These are phyloP conservation scores for Ophiostoma sp. DNA, from an alignment of 2,329 filamentous ascomycete species.

Conservation along the genomic window DNA sequence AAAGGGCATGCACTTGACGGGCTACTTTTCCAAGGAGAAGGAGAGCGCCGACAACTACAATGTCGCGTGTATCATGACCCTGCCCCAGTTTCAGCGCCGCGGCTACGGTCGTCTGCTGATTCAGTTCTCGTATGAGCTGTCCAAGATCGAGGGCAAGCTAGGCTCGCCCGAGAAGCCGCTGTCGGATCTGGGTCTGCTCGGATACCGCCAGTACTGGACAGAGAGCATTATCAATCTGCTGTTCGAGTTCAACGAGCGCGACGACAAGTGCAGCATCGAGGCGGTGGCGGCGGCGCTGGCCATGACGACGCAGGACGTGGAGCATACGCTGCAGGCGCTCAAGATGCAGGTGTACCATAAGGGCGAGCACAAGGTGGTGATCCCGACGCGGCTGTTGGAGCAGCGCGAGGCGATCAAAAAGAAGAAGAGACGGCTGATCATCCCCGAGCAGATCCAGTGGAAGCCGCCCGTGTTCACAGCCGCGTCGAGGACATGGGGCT, in stretches of 20 bases:
- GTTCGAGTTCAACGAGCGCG: slow-evolving; percentile 62
- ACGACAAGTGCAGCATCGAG: slow-evolving; percentile 76
- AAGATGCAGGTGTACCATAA: slow-evolving; percentile 96
- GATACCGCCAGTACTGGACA: slow-evolving; percentile 96
- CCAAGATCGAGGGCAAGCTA: slow-evolving; percentile 88
- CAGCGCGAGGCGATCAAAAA: slow-evolving; percentile 73
- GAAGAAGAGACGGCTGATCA: slow-evolving; percentile 72
- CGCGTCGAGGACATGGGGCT: slow-evolving; percentile 88
- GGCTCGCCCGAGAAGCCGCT: slow-evolving; percentile 96
- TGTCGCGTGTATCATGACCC: slow-evolving; percentile 91
- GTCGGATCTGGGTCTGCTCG: slow-evolving; percentile 84
- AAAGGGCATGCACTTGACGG: slow-evolving; percentile 89
- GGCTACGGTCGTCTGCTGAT: slow-evolving; percentile 91
- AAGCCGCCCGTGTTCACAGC: slow-evolving; percentile 94
- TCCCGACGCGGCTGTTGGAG: slow-evolving; percentile 76
- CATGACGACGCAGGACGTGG: slow-evolving; percentile 96
- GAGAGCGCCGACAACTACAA: slow-evolving; percentile 97
- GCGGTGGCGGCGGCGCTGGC: slow-evolving; percentile 71
- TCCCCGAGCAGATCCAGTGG: slow-evolving; percentile 78
- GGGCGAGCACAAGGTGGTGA: slow-evolving; percentile 91
- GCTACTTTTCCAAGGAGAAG: slow-evolving; percentile 99
- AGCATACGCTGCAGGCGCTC: slow-evolving; percentile 87
- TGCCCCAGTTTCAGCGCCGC: slow-evolving; percentile 93
- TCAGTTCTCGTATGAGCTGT: slow-evolving; percentile 95
- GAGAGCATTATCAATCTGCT: slow-evolving; percentile 87